Evolutionary conservation across 805 yeast species (phyloP), one percentile per base, ranked within the genome.

Genomic region (Cyberlindnera sargentensis): DNA sequence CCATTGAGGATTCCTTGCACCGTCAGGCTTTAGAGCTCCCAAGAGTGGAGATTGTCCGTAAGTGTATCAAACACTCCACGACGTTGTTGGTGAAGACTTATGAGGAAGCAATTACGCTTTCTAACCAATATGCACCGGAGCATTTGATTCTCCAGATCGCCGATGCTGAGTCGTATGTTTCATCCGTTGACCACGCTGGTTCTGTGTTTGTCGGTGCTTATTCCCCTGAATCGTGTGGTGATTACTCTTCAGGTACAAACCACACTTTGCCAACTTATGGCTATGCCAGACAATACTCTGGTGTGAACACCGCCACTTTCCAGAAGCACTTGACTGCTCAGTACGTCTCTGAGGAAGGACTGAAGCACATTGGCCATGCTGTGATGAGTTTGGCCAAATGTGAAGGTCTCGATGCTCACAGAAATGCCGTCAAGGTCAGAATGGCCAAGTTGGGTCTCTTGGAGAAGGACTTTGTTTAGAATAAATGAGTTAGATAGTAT

Each of bases 211-310:
- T 93, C 44, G 99, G 99, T 37, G 84, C 91, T 4, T 85, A 84
- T 64, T 85, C 96, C 2, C 99, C 99, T 40, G 99, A 93, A 65
- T 84, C 95, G 3, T 90, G 97, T 64, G 99, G 99, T 60, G 99
- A 93, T 68, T 93, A 93, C 69, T 90, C 97, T 0, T 78, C 90
- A 47, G 99, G 99, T 63, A 93, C 99, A 5, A 93, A 93, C 73
- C 99, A 93, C 69, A 93, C 99, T 0, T 75, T 93, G 56, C 99
- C 99, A 46, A 93, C 99, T 0, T 93, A 93, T 61, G 99, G 99
- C 40, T 93, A 91, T 60, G 98, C 99, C 36, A 83, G 89, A 69
- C 95, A 88, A 76, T 93, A 93, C 69, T 82, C 95, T 52, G 99
- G 99, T 48, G 97, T 90, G 44, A 93, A 93, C 70, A 93, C 98